A percentile compares a stretch with the other conserved stretches of the same genome.
phyloP scores from a whole-genome alignment of 257 asterid species.

The Nicotiana tomentosiformis region DNA sequence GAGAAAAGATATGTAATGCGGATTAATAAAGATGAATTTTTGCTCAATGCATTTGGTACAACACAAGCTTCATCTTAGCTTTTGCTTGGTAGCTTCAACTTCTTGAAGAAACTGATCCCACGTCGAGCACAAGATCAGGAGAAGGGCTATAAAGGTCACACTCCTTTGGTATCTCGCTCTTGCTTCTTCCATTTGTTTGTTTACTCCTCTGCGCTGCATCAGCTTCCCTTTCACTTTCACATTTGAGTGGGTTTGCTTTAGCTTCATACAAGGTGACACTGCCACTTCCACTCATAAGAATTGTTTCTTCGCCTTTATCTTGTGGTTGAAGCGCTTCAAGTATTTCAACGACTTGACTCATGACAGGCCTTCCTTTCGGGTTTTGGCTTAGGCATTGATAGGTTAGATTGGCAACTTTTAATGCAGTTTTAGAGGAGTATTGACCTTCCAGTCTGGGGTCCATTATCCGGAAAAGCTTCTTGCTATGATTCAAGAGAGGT shows the following conservation, averaged over 20 bases:
- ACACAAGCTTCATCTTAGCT: constrained; percentile 14
- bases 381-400: constrained; percentile 89
- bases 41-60: not conserved
- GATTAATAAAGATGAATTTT: not conserved
- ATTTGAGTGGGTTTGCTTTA: constrained; percentile 5
- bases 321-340: constrained; percentile 66
- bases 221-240: constrained; percentile 18
- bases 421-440: constrained; percentile 50
- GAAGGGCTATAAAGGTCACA: constrained; percentile 27
- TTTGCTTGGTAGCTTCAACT: constrained; percentile 1
- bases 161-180: constrained; percentile 21
- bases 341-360: constrained; percentile 81
- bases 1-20: not conserved
- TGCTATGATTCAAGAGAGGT: constrained; percentile 68
- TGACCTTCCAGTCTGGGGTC: constrained; percentile 95
- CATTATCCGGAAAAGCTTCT: constrained; percentile 62
- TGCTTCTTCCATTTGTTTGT: constrained; percentile 16
- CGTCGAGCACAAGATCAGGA: constrained; percentile 25
- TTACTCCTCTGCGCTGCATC: not conserved
- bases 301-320: constrained; percentile 30
- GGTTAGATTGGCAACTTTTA: constrained; percentile 79
- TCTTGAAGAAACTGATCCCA: constrained; percentile 13
- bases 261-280: constrained; percentile 68
- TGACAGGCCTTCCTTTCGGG: constrained; percentile 83
- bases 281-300: constrained; percentile 35